Evolutionary conservation across 2,329 filamentous ascomycete genomes (phyloP), one percentile per base, ranked within the genome.

Genomic region (Aspergillus phoenicis): DNA sequence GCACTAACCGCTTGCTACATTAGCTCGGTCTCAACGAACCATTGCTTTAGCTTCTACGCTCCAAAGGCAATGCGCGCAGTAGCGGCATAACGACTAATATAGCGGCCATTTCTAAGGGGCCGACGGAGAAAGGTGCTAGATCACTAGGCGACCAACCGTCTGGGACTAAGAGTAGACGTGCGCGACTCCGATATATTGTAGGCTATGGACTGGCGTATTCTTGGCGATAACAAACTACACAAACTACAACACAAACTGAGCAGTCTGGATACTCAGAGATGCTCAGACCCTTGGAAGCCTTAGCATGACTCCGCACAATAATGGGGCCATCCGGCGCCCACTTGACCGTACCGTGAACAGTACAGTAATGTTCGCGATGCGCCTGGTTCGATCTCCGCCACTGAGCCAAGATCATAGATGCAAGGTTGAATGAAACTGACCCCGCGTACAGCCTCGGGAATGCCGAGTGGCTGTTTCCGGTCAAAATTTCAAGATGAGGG

Each of bases 381-480:
- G 30, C 26, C 26, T 51, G 47, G 33, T 17, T 49, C 26, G 28
- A 45, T 26, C 47, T 28, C 24, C 13, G 47, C 47, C 47, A n/a
- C 47, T 49, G 47, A 30, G 26, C 24, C 26, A 28, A 51, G 24
- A 28, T 51, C 47, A 28, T 15, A 30, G 47, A 33, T 28, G 47
- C 47, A 51, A 33, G 47, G 47, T 51, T 51, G 47, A 51, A 51
- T 51, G 47, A 51, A 51, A 51, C 47, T 17, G 47, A n/a, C 47
- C 26, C 47, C 47, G 26, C 47, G 47, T 30, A 41, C 20, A 28
- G 41, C 24, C 53, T 56, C 53, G 53, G 53, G 43, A 45, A 33
- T 20, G 53, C 53, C 53, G 53, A 38, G 53, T 45, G 33, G 53
- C 53, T 56, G 53, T 47, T 56, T 56, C 26, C 53, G 30, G 53